Percentiles rank a stretch among this genome's conserved stretches.
Conservation (phyloP, 805 yeast genomes). For the Ogataea nitratoaversa region DNA sequence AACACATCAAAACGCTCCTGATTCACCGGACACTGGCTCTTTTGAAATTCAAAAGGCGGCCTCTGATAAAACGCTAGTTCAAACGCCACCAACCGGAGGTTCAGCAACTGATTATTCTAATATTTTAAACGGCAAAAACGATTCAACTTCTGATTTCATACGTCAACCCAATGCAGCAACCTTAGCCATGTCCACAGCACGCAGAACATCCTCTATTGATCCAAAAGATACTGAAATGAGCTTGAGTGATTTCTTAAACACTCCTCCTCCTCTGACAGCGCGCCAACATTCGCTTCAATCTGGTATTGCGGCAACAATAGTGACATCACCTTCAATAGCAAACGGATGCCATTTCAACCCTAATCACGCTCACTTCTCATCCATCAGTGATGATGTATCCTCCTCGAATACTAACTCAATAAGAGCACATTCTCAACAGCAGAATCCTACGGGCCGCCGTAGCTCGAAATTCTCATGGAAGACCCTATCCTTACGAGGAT, state of each 20-base stretch:
- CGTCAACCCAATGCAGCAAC: neutral
- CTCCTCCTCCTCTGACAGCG: slow-evolving; percentile 1
- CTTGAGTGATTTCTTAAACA: slow-evolving; percentile 14
- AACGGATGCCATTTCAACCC: too few relatives aligned
- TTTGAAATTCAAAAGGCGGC: neutral
- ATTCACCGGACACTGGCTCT: too few relatives aligned
- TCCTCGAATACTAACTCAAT: neutral
- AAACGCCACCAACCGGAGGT: neutral
- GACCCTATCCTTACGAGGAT: slow-evolving; percentile 21
- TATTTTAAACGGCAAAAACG: neutral
- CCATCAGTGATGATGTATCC: neutral
- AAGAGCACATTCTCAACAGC: neutral
- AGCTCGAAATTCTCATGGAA: slow-evolving; percentile 26
- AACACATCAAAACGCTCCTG: too few relatives aligned
- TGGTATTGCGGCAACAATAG: neutral
- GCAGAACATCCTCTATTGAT: slow-evolving; percentile 3
- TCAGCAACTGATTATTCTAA: neutral
- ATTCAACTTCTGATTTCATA: neutral
- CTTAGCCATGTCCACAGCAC: neutral
- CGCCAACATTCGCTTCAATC: neutral
- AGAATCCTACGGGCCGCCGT: slow-evolving; percentile 8
- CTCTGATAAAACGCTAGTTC: slow-evolving; percentile 1
- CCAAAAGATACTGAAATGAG: slow-evolving; percentile 2
- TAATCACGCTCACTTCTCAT: neutral
- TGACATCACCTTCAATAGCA: too few relatives aligned